Evolutionary conservation across 139 green algal species (phyloP), one percentile per base, ranked within the genome.

Genomic region (Spirogloea muscicola): DNA sequence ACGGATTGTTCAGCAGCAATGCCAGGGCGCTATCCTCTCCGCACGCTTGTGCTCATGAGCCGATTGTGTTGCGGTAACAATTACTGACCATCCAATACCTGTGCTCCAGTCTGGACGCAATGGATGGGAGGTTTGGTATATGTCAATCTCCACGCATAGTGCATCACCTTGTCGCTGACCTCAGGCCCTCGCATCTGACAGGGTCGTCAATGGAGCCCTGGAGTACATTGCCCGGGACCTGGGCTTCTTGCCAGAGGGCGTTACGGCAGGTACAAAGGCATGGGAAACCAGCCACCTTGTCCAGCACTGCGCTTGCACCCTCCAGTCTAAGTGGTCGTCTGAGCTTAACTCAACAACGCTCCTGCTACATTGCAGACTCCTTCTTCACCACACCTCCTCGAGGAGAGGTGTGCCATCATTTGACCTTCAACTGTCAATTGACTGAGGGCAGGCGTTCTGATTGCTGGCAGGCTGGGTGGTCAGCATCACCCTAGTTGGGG

Each of bases 381-480:
- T n/a, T n/a, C 39, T 1, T 1, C 1, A 29, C 49, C 41, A 69
- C 29, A 33, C 68, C 31, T 16, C 13, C 13, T 52, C 13, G n/a
- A n/a, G n/a, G 44, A 13, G 16, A 16, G 16, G 16, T 27, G 44
- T 16, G 13, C 44, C 13, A 16, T 13, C 16, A 27, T 16, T 52
- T 27, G 16, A 52, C 16, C 13, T 52, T 16, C 16, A 16, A 27
- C 16, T 52, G 13, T 52, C 13, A 13, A 52, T 27, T 16, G 16
- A 27, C 16, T 52, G 44, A 16, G 13, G 16, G 13, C 13, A 27
- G 44, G 13, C 13, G 44, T 16, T 13, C 44, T 27, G n/a, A n/a
- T n/a, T n/a, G 46, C 27, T 39, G 44, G 68, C 67, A 76, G 70
- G 65, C 27, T 77, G 63, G 63, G 51, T 79, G 36, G 70, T 79